Percentiles rank a stretch among this genome's conserved stretches.
Conservation (phyloP, 164 flowering plant species). For the Brasenia schreberi region DNA sequence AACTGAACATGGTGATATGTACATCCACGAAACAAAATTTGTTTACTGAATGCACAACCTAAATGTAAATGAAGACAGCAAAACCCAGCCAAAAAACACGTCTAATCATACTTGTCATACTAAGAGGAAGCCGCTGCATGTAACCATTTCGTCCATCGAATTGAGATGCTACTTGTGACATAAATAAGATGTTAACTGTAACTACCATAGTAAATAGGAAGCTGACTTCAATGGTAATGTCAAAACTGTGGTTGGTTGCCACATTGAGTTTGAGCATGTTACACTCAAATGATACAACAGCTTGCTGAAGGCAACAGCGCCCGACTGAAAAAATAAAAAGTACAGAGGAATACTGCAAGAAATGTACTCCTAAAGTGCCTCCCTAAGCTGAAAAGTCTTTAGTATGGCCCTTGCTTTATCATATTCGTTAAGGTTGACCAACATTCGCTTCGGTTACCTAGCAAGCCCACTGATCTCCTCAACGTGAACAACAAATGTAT, state of each 20-base stretch:
- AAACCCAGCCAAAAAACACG: no score
- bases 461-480: conserved; percentile 59
- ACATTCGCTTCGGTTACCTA: conserved; percentile 70
- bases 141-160: no score
- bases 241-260: neutral
- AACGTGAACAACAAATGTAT: conserved; percentile 26
- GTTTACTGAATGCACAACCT: no score
- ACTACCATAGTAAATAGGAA: neutral
- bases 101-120: no score
- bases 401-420: conserved; percentile 63
- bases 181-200: no score
- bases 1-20: no score
- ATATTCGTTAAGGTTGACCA: conserved; percentile 80
- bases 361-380: conserved; percentile 59
- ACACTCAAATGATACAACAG: neutral
- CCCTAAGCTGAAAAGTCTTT: conserved; percentile 65
- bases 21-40: no score
- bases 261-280: neutral
- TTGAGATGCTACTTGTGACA: no score
- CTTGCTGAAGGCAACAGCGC: neutral
- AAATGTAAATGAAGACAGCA: no score
- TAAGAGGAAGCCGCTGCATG: no score
- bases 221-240: neutral
- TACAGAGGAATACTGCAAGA: neutral
- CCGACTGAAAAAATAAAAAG: neutral